Evolutionary conservation across 78 protist genomes (phyloP).

Genomic region (Guillardia theta): DNA sequence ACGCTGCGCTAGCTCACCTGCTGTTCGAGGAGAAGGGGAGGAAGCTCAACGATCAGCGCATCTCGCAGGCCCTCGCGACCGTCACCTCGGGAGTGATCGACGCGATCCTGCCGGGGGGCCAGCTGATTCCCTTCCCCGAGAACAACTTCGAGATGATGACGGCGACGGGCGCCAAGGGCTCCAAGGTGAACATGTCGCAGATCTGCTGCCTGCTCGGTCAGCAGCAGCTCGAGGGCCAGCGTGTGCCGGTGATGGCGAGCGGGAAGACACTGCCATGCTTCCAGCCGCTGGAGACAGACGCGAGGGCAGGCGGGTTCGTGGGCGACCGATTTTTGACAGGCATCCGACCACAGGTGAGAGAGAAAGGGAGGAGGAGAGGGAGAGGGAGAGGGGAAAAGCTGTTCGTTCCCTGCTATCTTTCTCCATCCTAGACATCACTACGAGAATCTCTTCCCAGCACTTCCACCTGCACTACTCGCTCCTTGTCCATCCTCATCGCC

Average conservation of each 20-base stretch:
- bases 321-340: conserved; percentile 97
- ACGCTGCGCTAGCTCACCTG: neutral
- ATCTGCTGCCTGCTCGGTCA: conserved; percentile 96
- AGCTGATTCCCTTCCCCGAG: conserved; percentile 82
- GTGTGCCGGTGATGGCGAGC: conserved; percentile 93
- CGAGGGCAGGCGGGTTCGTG: conserved; percentile 72
- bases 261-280: conserved; percentile 94
- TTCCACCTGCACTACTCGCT: neutral
- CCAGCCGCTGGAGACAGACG: neutral
- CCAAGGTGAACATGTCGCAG: conserved; percentile 93
- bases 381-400: neutral
- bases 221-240: conserved; percentile 93
- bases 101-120: conserved; percentile 85
- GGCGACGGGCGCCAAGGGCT: conserved; percentile 98
- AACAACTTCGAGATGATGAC: conserved; percentile 93
- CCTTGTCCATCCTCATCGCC: neutral
- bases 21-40: neutral
- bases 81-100: conserved; percentile 78
- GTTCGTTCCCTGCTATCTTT: neutral
- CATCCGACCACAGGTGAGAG: conserved; percentile 88
- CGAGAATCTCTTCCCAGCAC: too few relatives aligned
- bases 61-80: conserved; percentile 53
- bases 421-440: too few relatives aligned
- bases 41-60: conserved; percentile 60
- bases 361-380: too few relatives aligned